Percentiles rank a stretch among this genome's conserved stretches.
phyloP scores from a whole-genome alignment of 1,284 basidiomycete species.

The Irpex lacteus region DNA sequence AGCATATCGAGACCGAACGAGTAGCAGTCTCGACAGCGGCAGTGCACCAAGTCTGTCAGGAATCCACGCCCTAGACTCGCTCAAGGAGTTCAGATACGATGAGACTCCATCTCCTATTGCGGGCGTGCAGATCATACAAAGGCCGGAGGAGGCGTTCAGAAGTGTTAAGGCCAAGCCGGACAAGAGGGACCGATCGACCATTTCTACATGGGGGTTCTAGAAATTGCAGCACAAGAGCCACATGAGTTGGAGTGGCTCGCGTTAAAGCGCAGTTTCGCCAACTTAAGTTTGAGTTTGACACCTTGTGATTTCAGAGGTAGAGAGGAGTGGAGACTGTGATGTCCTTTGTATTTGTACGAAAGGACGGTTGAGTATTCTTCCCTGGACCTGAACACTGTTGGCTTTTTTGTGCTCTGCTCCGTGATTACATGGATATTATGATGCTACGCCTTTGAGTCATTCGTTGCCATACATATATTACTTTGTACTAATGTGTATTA shows the following conservation, averaged over 20 bases:
- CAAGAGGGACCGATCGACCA: constrained; percentile 6
- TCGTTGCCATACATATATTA: neutral
- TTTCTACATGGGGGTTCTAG: constrained; percentile 14
- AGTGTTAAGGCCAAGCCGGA: neutral
- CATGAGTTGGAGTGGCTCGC: too few relatives aligned
- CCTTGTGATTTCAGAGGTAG: too few relatives aligned
- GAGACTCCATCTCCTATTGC: neutral
- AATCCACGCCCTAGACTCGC: neutral
- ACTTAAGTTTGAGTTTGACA: too few relatives aligned
- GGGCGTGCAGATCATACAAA: constrained; percentile 16
- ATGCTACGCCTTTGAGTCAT: neutral
- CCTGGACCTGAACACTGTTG: constrained; percentile 1
- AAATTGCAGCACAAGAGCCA: neutral
- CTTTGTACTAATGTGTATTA: constrained; percentile 2
- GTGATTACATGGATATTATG: neutral
- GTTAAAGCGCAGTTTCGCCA: too few relatives aligned
- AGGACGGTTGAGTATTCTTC: neutral
- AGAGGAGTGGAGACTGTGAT: too few relatives aligned
- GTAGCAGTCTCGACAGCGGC: neutral
- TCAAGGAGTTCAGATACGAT: neutral
- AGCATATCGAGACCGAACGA: neutral
- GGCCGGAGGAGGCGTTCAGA: constrained; percentile 17
- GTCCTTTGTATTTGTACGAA: neutral
- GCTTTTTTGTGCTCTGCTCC: neutral
- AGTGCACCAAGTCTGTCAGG: neutral